These are phyloP conservation scores for Clavariopsis aquatica DNA, from an alignment of 495 filamentous ascomycete species.

Conservation along the genomic window DNA sequence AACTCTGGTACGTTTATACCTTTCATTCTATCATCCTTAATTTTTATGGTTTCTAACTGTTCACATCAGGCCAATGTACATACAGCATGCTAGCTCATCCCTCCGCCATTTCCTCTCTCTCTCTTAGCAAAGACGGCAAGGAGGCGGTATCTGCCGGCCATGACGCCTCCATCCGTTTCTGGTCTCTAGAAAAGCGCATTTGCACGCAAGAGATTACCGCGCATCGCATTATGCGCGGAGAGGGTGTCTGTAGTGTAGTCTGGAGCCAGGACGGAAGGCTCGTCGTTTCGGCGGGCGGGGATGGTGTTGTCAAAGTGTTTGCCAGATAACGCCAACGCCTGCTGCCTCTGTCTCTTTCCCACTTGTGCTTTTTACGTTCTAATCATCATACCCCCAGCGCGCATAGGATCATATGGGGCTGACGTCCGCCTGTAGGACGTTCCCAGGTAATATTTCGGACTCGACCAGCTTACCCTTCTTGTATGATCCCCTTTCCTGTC, in stretches of 20 bases:
- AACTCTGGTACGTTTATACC: conserved; percentile 79
- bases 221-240: conserved; percentile 88
- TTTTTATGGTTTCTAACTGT: conserved; percentile 1
- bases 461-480: conserved; percentile 25
- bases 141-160: conserved; percentile 96
- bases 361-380: background rate
- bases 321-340: conserved; percentile 54
- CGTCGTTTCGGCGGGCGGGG: conserved; percentile 94
- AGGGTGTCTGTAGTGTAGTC: conserved; percentile 87
- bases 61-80: conserved; percentile 84
- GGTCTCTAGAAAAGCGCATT: conserved; percentile 91
- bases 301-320: conserved; percentile 96
- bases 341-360: background rate
- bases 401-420: background rate
- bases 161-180: conserved; percentile 92
- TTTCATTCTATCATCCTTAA: background rate
- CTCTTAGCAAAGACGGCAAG: conserved; percentile 84
- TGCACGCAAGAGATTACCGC: conserved; percentile 93
- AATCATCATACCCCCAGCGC: conserved; percentile 1
- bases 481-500: conserved; percentile 31
- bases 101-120: conserved; percentile 84
- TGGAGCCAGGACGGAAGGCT: conserved; percentile 94
- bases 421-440: background rate
- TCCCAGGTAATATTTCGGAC: background rate
- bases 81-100: conserved; percentile 98